These are phyloP conservation scores for Inonotus obliquus DNA, from an alignment of 1,284 basidiomycete species.

Conservation along the genomic window DNA sequence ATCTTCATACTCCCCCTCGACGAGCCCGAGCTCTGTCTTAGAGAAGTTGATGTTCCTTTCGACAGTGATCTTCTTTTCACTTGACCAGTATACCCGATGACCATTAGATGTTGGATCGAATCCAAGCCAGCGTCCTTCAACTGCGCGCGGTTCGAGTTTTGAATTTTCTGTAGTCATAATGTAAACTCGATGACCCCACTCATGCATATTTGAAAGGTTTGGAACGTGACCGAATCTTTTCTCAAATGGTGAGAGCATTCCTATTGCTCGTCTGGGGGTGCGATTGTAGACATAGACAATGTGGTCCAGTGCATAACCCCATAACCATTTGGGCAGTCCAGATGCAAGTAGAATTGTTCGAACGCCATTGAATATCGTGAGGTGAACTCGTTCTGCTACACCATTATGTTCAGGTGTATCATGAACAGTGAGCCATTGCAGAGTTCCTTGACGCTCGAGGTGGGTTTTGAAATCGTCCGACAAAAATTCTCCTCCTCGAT, in stretches of 20 bases:
- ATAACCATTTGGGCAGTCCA: slow-evolving; percentile 27
- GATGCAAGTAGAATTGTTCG: slow-evolving; percentile 29
- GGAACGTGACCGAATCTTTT: background rate
- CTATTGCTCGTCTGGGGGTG: no score
- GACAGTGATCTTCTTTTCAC: slow-evolving; percentile 2
- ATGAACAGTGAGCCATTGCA: slow-evolving; percentile 29
- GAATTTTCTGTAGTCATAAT: background rate
- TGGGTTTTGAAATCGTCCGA: no score
- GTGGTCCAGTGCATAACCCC: slow-evolving; percentile 25
- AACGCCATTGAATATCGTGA: slow-evolving; percentile 28
- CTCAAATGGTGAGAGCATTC: background rate
- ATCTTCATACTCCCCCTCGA: background rate
- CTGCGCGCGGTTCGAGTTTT: background rate
- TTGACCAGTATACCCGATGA: slow-evolving; percentile 18
- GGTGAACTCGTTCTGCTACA: slow-evolving; percentile 31
- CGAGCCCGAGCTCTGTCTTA: background rate
- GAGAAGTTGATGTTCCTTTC: slow-evolving; percentile 20
- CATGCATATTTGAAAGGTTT: background rate
- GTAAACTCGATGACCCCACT: background rate
- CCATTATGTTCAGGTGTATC: slow-evolving; percentile 34
- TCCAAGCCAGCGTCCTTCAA: slow-evolving; percentile 9
- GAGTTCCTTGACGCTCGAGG: slow-evolving; percentile 23
- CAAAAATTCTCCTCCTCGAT: no score
- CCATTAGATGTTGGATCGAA: slow-evolving; percentile 18
- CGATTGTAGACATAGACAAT: background rate